Evolutionary conservation across 2,329 filamentous ascomycete species (phyloP).

Genomic region (Metarhizium guizhouense): DNA sequence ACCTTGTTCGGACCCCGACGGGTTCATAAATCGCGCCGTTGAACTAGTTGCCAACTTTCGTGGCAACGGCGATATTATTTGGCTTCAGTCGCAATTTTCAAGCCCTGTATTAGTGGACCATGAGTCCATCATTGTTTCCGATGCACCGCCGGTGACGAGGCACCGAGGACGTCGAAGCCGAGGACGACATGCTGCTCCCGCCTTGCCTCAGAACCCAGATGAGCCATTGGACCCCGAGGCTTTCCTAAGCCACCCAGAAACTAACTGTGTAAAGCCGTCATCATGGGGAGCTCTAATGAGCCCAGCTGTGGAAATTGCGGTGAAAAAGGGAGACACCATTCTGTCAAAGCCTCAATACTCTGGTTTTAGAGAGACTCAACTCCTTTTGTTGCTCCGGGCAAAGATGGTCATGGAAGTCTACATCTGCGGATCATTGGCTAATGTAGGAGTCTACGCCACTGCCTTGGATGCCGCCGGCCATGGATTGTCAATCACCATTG

Average conservation of each 20-base stretch:
- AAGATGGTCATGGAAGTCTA: constrained; percentile 83
- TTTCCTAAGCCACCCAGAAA: constrained; percentile 34
- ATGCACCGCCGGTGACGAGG: constrained; percentile 16
- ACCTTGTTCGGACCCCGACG: constrained; percentile 51
- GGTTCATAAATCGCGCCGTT: constrained; percentile 59
- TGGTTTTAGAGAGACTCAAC: constrained; percentile 65
- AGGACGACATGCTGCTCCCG: constrained; percentile 1
- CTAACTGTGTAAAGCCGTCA: constrained; percentile 33
- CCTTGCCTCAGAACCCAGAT: neutral
- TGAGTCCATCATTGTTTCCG: constrained; percentile 38
- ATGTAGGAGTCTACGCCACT: constrained; percentile 84
- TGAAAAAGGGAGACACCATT: constrained; percentile 40
- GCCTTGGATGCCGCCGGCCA: constrained; percentile 83
- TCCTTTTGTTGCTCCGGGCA: constrained; percentile 72
- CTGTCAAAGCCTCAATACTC: constrained; percentile 76
- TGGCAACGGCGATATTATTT: constrained; percentile 62
- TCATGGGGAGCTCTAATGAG: constrained; percentile 38
- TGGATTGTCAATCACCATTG: constrained; percentile 75
- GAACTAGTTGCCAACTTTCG: constrained; percentile 66
- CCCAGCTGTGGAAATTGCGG: constrained; percentile 28
- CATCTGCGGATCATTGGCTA: constrained; percentile 78
- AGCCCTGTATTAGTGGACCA: constrained; percentile 48
- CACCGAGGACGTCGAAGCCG: constrained; percentile 10
- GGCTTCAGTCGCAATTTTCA: constrained; percentile 71
- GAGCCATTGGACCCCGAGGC: constrained; percentile 28